These are phyloP conservation scores for Colletotrichum gloeosporioides DNA, from an alignment of 2,329 filamentous ascomycete species.

Conservation along the genomic window DNA sequence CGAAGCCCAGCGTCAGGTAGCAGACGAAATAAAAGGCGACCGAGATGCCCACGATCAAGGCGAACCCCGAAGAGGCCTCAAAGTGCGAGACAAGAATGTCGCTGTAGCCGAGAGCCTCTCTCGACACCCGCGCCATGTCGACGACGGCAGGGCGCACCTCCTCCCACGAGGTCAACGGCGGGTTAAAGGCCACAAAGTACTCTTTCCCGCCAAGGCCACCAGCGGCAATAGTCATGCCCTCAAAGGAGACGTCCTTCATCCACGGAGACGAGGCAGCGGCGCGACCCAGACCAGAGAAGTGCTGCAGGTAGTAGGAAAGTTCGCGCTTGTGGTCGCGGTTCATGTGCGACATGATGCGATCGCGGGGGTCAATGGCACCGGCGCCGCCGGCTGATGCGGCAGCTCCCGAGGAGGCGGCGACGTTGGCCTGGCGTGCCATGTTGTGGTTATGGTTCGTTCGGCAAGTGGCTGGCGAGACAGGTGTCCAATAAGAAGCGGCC, in stretches of 20 bases:
- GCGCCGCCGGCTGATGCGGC: not conserved
- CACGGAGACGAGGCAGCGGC: constrained; percentile 60
- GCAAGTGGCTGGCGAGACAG: not conserved
- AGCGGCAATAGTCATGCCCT: constrained; percentile 62
- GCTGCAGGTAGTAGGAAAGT: constrained; percentile 77
- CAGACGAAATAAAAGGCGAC: constrained; percentile 60
- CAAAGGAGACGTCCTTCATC: constrained; percentile 70
- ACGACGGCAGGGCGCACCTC: constrained; percentile 76
- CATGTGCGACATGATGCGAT: constrained; percentile 75
- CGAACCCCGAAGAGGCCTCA: constrained; percentile 44
- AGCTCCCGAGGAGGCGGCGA: not conserved
- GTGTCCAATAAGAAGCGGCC: not conserved
- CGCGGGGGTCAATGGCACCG: constrained; percentile 33
- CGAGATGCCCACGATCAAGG: constrained; percentile 58
- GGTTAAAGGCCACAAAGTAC: constrained; percentile 67
- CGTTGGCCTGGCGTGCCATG: not conserved
- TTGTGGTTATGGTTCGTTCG: not conserved
- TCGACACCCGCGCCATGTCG: constrained; percentile 67
- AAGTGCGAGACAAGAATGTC: constrained; percentile 48
- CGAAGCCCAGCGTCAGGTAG: constrained; percentile 52
- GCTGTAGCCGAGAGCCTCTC: constrained; percentile 65
- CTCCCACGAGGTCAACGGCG: constrained; percentile 70
- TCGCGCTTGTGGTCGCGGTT: constrained; percentile 81
- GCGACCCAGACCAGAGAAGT: constrained; percentile 67
- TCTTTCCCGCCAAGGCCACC: constrained; percentile 47